Evolutionary conservation across 768 basidiomycete genomes (phyloP).

Genomic region (Tylopilus felleus): DNA sequence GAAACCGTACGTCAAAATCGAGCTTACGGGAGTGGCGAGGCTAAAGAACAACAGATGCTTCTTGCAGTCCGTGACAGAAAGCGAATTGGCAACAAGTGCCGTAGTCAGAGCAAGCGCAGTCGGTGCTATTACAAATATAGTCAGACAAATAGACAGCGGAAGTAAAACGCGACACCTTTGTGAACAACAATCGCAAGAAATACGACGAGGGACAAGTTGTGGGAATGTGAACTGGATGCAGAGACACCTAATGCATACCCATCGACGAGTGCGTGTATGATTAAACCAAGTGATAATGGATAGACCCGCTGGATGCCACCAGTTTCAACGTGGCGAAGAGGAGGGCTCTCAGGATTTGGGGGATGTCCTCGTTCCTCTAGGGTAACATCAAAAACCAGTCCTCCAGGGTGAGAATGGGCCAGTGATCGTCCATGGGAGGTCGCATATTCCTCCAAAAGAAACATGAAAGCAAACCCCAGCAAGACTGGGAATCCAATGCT

Average conservation of each 20-base stretch:
- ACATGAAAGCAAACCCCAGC: constrained; percentile 53
- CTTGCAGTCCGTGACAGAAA: constrained; percentile 65
- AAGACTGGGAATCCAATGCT: constrained; percentile 63
- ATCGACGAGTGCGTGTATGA: constrained; percentile 87
- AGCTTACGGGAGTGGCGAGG: constrained; percentile 78
- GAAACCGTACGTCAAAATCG: constrained; percentile 69
- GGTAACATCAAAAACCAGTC: constrained; percentile 53
- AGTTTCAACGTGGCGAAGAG: constrained; percentile 2
- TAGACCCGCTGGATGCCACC: constrained; percentile 45
- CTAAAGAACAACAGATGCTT: constrained; percentile 77
- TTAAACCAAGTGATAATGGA: constrained; percentile 79
- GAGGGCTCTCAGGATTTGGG: constrained; percentile 14
- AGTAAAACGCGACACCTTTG: constrained; percentile 55
- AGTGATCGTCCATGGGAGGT: constrained; percentile 47
- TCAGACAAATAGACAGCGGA: constrained; percentile 6
- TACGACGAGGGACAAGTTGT: constrained; percentile 71
- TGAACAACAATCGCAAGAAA: constrained; percentile 91
- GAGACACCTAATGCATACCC: constrained; percentile 90
- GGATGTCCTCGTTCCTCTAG: constrained; percentile 53
- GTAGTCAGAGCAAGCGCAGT: constrained; percentile 88
- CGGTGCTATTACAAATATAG: constrained; percentile 55
- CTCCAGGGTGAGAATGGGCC: constrained; percentile 13
- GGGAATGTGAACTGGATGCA: constrained; percentile 40
- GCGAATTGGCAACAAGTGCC: constrained; percentile 73
- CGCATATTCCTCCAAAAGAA: constrained; percentile 63